Evolutionary conservation across 805 yeast genomes (phyloP), one percentile per base, ranked within the genome.

Genomic region (Candida nonsorbophila): DNA sequence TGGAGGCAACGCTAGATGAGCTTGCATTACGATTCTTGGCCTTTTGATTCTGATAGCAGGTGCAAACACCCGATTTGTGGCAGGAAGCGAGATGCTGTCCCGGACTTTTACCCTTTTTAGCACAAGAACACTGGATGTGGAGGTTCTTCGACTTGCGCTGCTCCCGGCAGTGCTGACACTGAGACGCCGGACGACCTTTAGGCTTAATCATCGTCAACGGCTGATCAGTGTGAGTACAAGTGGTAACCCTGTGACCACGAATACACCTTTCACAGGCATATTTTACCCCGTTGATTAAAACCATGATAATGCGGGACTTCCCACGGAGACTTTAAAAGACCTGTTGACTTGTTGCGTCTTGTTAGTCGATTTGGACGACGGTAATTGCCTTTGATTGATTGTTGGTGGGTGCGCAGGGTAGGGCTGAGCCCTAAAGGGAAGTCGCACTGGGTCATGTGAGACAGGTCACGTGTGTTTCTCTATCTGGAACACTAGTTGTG

Each of bases 251-350:
- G 51, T 92, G 98, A 24, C 98, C 98, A 37, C 98, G 71, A 27
- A 92, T 88, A 57, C 98, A 90, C 36, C 96, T 66, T 44, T 87
- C 95, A 55, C 98, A 90, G 35, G 98, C 97, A 56, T 87, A 90
- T 52, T 92, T 90, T 41, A 84, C 80, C 21, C 97, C 97, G 47
- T 87, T 85, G 29, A 90, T 79, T 30, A 85, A 66, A 33, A 90
- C 96, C 97, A 88, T 90, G n/a, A n/a, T n/a, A n/a, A n/a, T n/a
- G n/a, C n/a, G n/a, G n/a, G n/a, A n/a, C n/a, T n/a, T n/a, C n/a
- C n/a, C n/a, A n/a, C n/a, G n/a, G n/a, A n/a, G n/a, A n/a, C n/a
- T n/a, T n/a, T n/a, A n/a, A n/a, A n/a, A n/a, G n/a, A n/a, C n/a
- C n/a, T n/a, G n/a, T n/a, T n/a, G n/a, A n/a, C n/a, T n/a, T n/a